Percentiles rank a stretch among this genome's conserved stretches.
Conservation (phyloP, 495 filamentous ascomycete genomes). For the Filosporella fistucella region DNA sequence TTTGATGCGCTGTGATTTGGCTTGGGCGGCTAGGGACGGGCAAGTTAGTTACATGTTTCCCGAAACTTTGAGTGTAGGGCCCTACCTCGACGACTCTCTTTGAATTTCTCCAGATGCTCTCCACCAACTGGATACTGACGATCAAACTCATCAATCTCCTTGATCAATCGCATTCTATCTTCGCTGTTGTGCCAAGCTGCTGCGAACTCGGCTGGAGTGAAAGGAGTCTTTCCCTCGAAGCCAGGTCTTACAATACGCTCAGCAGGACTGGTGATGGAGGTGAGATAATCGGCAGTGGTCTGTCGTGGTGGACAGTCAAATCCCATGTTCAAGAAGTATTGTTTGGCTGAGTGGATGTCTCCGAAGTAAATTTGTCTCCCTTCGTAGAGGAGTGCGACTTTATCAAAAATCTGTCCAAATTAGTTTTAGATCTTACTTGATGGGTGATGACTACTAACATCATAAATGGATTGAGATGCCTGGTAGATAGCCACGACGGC, state of each 20-base stretch:
- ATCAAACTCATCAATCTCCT: constrained; percentile 70
- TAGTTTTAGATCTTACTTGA: background rate
- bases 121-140: constrained; percentile 57
- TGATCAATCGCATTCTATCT: constrained; percentile 59
- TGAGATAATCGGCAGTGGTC: constrained; percentile 77
- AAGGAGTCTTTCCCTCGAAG: constrained; percentile 60
- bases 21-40: constrained; percentile 18
- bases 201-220: constrained; percentile 75
- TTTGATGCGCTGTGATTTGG: constrained; percentile 37
- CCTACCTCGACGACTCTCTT: constrained; percentile 47
- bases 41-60: background rate
- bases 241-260: constrained; percentile 62
- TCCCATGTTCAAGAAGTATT: constrained; percentile 70
- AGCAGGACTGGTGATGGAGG: constrained; percentile 67
- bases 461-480: constrained; percentile 71
- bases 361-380: constrained; percentile 84
- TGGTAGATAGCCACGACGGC: constrained; percentile 83
- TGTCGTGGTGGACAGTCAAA: constrained; percentile 69
- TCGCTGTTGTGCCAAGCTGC: constrained; percentile 67
- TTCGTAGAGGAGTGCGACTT: constrained; percentile 74
- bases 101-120: constrained; percentile 62
- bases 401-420: constrained; percentile 55
- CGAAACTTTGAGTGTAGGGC: background rate
- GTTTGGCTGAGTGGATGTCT: constrained; percentile 51
- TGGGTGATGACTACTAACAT: constrained; percentile 29